These are phyloP conservation scores for Rhodotorula taiwanensis DNA, from an alignment of 768 basidiomycete genomes.

Conservation along the genomic window DNA sequence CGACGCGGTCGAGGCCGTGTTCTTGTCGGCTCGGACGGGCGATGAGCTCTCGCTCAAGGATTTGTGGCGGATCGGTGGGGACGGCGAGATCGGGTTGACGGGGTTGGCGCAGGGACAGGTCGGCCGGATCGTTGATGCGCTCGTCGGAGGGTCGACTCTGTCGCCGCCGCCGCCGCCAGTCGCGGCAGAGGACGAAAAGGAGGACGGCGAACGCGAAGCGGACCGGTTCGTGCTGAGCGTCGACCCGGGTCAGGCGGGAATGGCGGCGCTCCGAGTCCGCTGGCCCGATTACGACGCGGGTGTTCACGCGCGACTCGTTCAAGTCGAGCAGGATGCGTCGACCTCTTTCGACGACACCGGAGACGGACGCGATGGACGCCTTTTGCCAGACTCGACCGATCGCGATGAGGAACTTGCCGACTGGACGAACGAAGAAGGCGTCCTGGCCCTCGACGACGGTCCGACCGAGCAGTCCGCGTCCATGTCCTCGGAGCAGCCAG, in stretches of 20 bases:
- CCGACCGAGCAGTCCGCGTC: too few relatives aligned
- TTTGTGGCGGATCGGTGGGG: slow-evolving; percentile 1
- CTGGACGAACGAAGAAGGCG: neutral
- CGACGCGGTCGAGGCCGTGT: neutral
- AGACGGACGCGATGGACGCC: too few relatives aligned
- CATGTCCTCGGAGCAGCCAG: too few relatives aligned
- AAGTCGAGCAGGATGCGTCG: too few relatives aligned
- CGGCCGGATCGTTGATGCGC: neutral
- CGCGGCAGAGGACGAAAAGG: neutral
- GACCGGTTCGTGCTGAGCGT: neutral
- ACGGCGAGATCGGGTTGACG: neutral
- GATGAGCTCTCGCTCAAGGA: neutral
- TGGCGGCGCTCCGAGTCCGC: neutral
- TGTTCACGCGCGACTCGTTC: neutral
- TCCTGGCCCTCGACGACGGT: neutral
- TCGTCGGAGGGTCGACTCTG: neutral
- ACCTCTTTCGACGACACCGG: too few relatives aligned
- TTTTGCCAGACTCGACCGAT: too few relatives aligned
- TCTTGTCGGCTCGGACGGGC: neutral
- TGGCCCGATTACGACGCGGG: neutral
- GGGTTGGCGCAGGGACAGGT: neutral
- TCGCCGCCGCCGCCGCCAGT: neutral
- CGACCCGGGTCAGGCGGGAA: neutral
- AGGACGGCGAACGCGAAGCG: neutral
- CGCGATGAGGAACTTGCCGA: too few relatives aligned